phyloP scores from a whole-genome alignment of 2,329 filamentous ascomycete species.

The Septoria petroselini region DNA sequence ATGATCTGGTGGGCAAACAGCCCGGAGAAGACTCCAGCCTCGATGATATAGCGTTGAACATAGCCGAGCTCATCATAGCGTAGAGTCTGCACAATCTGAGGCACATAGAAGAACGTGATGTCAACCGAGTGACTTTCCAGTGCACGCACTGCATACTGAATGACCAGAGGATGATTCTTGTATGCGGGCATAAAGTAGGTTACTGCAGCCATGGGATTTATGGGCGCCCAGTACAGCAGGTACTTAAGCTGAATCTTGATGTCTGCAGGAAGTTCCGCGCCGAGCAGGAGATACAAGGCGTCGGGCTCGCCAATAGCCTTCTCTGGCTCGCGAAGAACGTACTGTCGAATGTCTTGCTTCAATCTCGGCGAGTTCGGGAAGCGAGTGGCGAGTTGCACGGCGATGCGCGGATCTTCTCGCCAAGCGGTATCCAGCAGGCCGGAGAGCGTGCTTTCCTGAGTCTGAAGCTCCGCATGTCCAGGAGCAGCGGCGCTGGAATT shows the following conservation, averaged over 20 bases:
- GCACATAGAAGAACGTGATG: constrained; percentile 97
- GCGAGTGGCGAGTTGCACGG: constrained; percentile 76
- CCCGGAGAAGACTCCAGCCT: constrained; percentile 97
- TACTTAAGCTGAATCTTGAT: constrained; percentile 87
- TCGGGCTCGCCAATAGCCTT: constrained; percentile 78
- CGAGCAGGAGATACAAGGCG: constrained; percentile 77
- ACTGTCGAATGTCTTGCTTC: constrained; percentile 70
- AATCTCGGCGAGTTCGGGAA: constrained; percentile 70
- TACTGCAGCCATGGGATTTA: constrained; percentile 88
- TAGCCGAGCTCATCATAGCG: constrained; percentile 92
- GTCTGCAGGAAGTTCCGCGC: constrained; percentile 70
- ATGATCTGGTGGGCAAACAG: constrained; percentile 99
- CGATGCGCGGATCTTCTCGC: constrained; percentile 78
- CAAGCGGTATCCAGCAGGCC: constrained; percentile 77
- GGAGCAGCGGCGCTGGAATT: constrained; percentile 34
- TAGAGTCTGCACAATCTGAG: constrained; percentile 93
- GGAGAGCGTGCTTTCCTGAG: constrained; percentile 36
- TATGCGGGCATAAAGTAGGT: constrained; percentile 92
- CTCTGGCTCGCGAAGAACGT: constrained; percentile 78
- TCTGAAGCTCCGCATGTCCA: constrained; percentile 41
- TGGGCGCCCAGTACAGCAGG: constrained; percentile 85
- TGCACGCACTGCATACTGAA: constrained; percentile 95
- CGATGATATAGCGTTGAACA: constrained; percentile 91
- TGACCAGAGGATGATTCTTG: constrained; percentile 83
- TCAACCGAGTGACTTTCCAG: constrained; percentile 94